Conservation (phyloP, 2,329 filamentous ascomycete genomes). For the Zopfia rhizophila region DNA sequence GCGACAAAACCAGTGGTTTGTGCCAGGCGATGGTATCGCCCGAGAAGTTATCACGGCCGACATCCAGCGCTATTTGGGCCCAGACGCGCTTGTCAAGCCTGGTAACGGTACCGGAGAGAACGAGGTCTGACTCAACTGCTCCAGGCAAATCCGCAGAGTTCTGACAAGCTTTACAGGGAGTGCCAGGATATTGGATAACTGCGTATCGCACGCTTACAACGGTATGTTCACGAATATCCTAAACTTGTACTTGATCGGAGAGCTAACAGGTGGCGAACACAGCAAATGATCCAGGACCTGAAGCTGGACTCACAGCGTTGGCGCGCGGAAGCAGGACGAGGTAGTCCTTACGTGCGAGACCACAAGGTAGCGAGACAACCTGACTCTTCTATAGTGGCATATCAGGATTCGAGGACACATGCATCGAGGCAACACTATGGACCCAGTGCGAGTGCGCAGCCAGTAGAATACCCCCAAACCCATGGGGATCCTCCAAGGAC, state of each 20-base stretch:
- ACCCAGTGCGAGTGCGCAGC: conserved; percentile 30
- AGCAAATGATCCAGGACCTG: conserved; percentile 63
- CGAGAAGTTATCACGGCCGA: conserved; percentile 63
- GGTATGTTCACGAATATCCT: too few relatives aligned
- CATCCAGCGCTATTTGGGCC: conserved; percentile 63
- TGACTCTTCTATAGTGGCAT: conserved; percentile 57
- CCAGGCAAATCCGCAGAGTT: conserved; percentile 8
- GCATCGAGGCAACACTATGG: conserved; percentile 55
- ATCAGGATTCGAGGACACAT: conserved; percentile 56
- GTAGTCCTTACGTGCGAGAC: conserved; percentile 57
- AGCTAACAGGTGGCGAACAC: background rate
- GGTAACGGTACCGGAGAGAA: conserved; percentile 57
- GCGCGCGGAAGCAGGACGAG: conserved; percentile 54
- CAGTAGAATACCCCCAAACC: conserved; percentile 29
- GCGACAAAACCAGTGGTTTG: conserved; percentile 59
- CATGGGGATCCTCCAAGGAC: conserved; percentile 21
- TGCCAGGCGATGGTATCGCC: conserved; percentile 61
- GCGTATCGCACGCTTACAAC: conserved; percentile 62
- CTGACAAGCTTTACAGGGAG: conserved; percentile 47
- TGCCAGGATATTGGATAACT: conserved; percentile 62
- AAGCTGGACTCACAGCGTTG: conserved; percentile 60
- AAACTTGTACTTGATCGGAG: background rate
- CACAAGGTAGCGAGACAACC: conserved; percentile 55
- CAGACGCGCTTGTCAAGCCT: conserved; percentile 61
- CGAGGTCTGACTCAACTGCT: conserved; percentile 50